Percentiles rank a stretch among this genome's conserved stretches.
Conservation (phyloP, 441 rosid species). For the Arabidopsis lyrata region DNA sequence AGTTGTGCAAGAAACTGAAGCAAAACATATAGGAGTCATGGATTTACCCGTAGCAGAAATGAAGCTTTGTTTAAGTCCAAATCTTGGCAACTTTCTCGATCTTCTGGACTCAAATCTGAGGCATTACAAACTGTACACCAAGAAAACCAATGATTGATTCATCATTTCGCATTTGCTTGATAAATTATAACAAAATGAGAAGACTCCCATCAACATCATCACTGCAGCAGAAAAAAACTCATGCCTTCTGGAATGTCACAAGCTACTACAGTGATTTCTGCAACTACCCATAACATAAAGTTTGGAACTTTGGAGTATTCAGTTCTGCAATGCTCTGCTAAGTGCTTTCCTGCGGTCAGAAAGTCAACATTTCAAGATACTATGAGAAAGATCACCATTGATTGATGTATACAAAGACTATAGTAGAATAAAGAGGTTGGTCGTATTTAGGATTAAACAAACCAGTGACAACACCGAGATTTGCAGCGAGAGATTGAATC, state of each 20-base stretch:
- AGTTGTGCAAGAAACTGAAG: neutral
- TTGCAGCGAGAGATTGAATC: slow-evolving; percentile 94
- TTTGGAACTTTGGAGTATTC: slow-evolving; percentile 85
- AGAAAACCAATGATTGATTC: slow-evolving; percentile 18
- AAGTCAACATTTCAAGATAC: too few relatives aligned
- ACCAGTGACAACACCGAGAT: slow-evolving; percentile 96
- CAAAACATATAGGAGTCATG: slow-evolving; percentile 5
- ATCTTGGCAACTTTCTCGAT: slow-evolving; percentile 72
- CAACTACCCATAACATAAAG: slow-evolving; percentile 85
- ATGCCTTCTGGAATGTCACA: slow-evolving; percentile 98
- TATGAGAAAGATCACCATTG: slow-evolving; percentile 11
- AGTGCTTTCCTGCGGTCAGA: slow-evolving; percentile 71
- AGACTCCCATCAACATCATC: neutral
- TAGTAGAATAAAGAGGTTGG: slow-evolving; percentile 35
- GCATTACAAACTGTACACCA: slow-evolving; percentile 74
- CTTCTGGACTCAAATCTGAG: slow-evolving; percentile 60
- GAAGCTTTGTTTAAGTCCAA: slow-evolving; percentile 93
- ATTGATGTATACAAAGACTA: neutral
- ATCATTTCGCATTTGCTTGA: slow-evolving; percentile 31
- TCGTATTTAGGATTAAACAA: slow-evolving; percentile 38
- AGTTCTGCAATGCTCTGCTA: slow-evolving; percentile 90
- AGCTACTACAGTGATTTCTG: slow-evolving; percentile 90
- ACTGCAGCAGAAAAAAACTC: slow-evolving; percentile 12
- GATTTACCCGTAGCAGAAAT: slow-evolving; percentile 74
- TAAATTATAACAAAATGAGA: neutral